Conservation (phyloP, 495 filamentous ascomycete species). For the Choiromyces venosus region DNA sequence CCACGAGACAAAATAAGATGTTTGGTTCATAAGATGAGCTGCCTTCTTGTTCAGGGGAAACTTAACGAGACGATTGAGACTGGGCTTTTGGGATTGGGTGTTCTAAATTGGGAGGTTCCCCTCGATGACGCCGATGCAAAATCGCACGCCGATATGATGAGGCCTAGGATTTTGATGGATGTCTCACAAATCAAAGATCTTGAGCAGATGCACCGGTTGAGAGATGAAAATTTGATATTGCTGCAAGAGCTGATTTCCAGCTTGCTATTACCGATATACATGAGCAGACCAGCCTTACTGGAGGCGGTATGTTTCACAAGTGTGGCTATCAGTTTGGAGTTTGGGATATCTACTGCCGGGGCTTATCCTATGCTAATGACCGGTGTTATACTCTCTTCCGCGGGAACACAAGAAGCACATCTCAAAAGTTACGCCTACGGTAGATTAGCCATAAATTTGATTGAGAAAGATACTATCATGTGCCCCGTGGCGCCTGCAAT, state of each 20-base stretch:
- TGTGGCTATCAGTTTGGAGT: constrained; percentile 41
- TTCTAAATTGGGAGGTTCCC: constrained; percentile 41
- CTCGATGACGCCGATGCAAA: constrained; percentile 38
- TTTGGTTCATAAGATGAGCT: constrained; percentile 42
- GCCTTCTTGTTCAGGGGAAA: constrained; percentile 39
- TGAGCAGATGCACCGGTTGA: constrained; percentile 32
- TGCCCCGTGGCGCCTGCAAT: constrained; percentile 39
- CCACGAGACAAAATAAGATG: constrained; percentile 41
- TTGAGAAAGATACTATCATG: constrained; percentile 35
- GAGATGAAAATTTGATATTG: constrained; percentile 41
- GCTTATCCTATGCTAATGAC: constrained; percentile 41
- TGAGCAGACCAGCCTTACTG: constrained; percentile 39
- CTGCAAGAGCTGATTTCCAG: constrained; percentile 42
- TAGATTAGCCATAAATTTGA: constrained; percentile 38
- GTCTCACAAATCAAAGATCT: constrained; percentile 37
- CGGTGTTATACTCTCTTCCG: constrained; percentile 36
- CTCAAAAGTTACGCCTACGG: constrained; percentile 39
- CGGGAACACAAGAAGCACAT: constrained; percentile 37
- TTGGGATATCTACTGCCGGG: constrained; percentile 40
- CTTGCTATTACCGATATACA: constrained; percentile 39
- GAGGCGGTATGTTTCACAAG: constrained; percentile 41
- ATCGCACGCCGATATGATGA: constrained; percentile 38
- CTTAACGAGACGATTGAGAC: constrained; percentile 42
- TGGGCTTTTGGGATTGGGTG: constrained; percentile 36
- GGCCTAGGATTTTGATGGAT: constrained; percentile 40